Evolutionary conservation across 208 protist genomes (phyloP).

Genomic region (Angomonas deanei): DNA sequence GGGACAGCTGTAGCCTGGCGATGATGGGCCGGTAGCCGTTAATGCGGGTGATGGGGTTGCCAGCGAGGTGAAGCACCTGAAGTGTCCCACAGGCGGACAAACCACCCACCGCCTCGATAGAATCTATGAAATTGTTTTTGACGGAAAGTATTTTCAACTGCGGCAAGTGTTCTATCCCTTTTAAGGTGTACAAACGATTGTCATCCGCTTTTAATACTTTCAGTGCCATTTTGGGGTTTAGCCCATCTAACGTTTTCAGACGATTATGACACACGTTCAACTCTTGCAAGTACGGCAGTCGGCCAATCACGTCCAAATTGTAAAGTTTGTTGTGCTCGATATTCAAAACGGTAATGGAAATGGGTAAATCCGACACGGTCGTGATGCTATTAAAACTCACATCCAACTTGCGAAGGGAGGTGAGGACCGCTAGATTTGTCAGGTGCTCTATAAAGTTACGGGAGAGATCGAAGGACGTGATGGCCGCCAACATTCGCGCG

Average conservation of each 20-base stretch:
- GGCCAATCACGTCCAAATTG: constrained; percentile 47
- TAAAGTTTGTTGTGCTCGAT: constrained; percentile 68
- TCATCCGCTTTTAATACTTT: constrained; percentile 61
- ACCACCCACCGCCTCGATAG: constrained; percentile 58
- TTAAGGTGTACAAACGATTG: constrained; percentile 50
- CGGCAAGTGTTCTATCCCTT: constrained; percentile 49
- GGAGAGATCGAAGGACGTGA: constrained; percentile 82
- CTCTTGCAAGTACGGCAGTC: constrained; percentile 57
- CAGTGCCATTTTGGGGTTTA: constrained; percentile 36
- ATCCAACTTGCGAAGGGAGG: constrained; percentile 48
- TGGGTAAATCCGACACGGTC: constrained; percentile 41
- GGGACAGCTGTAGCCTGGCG: constrained; percentile 26
- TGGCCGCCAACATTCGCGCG: constrained; percentile 41
- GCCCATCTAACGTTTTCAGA: constrained; percentile 42
- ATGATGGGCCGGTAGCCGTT: constrained; percentile 40
- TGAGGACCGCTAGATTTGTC: constrained; percentile 46
- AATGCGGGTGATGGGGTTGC: constrained; percentile 55
- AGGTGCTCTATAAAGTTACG: constrained; percentile 64
- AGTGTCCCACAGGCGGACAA: constrained; percentile 33
- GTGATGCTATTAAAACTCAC: constrained; percentile 69
- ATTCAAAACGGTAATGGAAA: constrained; percentile 61
- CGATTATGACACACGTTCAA: constrained; percentile 77
- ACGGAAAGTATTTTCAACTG: constrained; percentile 43
- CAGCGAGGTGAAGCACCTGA: constrained; percentile 46
- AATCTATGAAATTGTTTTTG: constrained; percentile 74